Percentiles rank a stretch among this genome's conserved stretches.
These are phyloP conservation scores for Amborella trichopoda DNA, from an alignment of 164 flowering plant species.

Conservation along the genomic window DNA sequence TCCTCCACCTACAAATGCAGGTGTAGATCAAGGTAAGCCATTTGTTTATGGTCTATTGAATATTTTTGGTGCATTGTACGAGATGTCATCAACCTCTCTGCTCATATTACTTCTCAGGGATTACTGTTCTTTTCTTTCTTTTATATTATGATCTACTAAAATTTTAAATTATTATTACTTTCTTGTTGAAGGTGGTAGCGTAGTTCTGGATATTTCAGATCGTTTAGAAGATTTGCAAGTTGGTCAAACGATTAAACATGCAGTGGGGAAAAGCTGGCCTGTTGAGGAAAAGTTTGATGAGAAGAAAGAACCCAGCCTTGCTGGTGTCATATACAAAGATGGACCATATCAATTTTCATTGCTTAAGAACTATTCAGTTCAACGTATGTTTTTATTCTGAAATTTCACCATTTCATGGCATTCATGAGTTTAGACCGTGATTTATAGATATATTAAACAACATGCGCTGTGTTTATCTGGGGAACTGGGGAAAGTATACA, in stretches of 20 bases:
- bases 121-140: slow-evolving; percentile 7
- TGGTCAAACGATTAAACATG: slow-evolving; percentile 71
- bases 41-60: background rate
- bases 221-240: slow-evolving; percentile 40
- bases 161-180: no score
- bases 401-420: slow-evolving; percentile 1
- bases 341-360: slow-evolving; percentile 12
- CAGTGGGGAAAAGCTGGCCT: slow-evolving; percentile 14
- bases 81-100: background rate
- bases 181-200: slow-evolving; percentile 56
- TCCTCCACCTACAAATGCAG: slow-evolving; percentile 25
- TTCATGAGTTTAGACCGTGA: no score
- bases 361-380: slow-evolving; percentile 19
- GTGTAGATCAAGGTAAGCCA: slow-evolving; percentile 35
- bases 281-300: slow-evolving; percentile 21
- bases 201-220: slow-evolving; percentile 50
- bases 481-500: no score
- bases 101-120: background rate
- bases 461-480: no score
- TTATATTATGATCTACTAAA: no score
- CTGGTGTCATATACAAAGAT: slow-evolving; percentile 13
- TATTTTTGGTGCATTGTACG: background rate
- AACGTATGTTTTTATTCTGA: slow-evolving; percentile 39
- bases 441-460: no score
- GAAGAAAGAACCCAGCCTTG: slow-evolving; percentile 16